These are phyloP conservation scores for Amanita pseudoporphyria DNA, from an alignment of 768 basidiomycete genomes.

Conservation along the genomic window DNA sequence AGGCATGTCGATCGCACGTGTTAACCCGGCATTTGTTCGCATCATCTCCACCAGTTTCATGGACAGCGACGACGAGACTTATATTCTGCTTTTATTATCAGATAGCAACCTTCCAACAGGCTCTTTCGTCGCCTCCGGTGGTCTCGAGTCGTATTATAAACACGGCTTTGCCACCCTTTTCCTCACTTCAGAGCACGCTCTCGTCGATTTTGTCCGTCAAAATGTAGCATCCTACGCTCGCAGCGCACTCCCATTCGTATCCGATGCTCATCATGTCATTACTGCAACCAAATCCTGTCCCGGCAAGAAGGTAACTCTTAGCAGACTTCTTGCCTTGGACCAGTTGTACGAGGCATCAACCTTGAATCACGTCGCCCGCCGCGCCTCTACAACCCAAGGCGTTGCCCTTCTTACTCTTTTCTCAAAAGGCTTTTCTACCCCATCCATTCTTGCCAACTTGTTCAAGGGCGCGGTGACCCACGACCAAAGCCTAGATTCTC, in stretches of 20 bases:
- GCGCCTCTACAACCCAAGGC: constrained; percentile 88
- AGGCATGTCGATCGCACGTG: constrained; percentile 8
- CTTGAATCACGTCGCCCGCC: constrained; percentile 79
- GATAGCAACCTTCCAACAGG: constrained; percentile 97
- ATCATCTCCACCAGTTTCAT: constrained; percentile 13
- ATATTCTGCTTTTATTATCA: constrained; percentile 69
- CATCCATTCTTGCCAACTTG: constrained; percentile 24
- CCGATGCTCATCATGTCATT: constrained; percentile 51
- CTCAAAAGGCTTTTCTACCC: constrained; percentile 65
- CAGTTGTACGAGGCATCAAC: constrained; percentile 76
- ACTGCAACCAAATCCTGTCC: constrained; percentile 4
- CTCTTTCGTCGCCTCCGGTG: constrained; percentile 90
- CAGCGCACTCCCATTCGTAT: constrained; percentile 70
- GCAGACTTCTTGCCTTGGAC: constrained; percentile 49
- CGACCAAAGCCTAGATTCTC: constrained; percentile 24
- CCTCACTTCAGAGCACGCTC: constrained; percentile 21
- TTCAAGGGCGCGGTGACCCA: not conserved
- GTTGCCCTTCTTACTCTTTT: constrained; percentile 87
- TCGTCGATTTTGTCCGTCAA: constrained; percentile 56
- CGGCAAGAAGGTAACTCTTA: constrained; percentile 21
- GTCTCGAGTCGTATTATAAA: constrained; percentile 81
- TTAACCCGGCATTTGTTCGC: not conserved
- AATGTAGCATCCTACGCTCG: constrained; percentile 72
- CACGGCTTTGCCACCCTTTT: constrained; percentile 70
- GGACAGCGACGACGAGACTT: constrained; percentile 41